Evolutionary conservation across 495 filamentous ascomycete genomes (phyloP).

Genomic region (Chaetomium tenue): DNA sequence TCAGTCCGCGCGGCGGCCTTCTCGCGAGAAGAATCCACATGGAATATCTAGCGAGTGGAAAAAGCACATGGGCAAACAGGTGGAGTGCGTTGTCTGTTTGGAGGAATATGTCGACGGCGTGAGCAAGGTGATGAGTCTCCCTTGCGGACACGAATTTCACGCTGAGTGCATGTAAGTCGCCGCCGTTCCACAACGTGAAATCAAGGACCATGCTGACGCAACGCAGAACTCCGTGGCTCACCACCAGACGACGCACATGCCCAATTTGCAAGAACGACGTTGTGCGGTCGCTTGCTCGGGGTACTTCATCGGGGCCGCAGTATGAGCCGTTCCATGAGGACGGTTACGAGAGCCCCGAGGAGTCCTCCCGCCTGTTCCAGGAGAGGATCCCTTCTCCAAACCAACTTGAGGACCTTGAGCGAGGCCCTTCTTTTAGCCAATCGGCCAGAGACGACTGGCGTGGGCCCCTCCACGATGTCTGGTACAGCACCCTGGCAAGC

Average conservation of each 20-base stretch:
- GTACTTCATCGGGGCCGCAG: conserved; percentile 43
- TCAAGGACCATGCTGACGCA: conserved; percentile 29
- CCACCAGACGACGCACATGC: conserved; percentile 88
- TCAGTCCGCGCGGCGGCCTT: conserved; percentile 29
- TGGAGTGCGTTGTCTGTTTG: conserved; percentile 95
- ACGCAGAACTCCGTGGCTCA: conserved; percentile 92
- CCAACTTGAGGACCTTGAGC: conserved; percentile 16
- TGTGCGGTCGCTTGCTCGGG: conserved; percentile 59
- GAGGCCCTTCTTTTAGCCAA: conserved; percentile 9
- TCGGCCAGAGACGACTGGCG: conserved; percentile 4
- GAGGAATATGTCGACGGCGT: conserved; percentile 97
- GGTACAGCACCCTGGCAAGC: conserved; percentile 12
- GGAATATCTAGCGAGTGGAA: conserved; percentile 60
- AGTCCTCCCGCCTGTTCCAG: not conserved
- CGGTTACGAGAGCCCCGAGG: conserved; percentile 42
- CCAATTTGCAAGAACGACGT: conserved; percentile 98
- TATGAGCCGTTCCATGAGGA: conserved; percentile 54
- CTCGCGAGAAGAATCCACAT: conserved; percentile 52
- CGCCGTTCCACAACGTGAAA: not conserved
- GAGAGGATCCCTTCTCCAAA: not conserved
- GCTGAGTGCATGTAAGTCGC: conserved; percentile 93
- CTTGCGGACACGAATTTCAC: conserved; percentile 99
- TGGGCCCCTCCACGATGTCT: conserved; percentile 6
- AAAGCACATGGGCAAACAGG: conserved; percentile 81
- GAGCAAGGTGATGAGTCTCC: conserved; percentile 92